These are phyloP conservation scores for Fusarium acutatum DNA, from an alignment of 2,329 filamentous ascomycete species.

Conservation along the genomic window DNA sequence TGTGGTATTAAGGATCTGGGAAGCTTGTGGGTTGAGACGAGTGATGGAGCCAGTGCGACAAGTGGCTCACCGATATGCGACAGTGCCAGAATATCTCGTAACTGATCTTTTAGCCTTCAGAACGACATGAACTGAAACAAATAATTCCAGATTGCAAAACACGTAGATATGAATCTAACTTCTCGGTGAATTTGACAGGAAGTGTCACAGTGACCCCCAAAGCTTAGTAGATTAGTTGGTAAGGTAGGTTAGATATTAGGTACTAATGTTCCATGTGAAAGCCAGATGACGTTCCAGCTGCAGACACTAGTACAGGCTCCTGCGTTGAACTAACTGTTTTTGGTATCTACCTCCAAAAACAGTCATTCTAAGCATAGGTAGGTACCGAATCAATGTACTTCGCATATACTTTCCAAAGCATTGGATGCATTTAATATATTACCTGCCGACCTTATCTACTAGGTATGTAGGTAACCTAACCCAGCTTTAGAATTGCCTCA, in stretches of 20 bases:
- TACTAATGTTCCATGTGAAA: constrained; percentile 30
- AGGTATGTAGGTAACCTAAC: neutral
- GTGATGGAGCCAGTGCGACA: constrained; percentile 19
- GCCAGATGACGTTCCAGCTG: constrained; percentile 26
- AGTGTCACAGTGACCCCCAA: neutral
- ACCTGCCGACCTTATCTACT: neutral
- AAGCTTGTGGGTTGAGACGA: neutral
- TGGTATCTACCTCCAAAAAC: neutral
- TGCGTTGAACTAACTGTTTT: constrained; percentile 7
- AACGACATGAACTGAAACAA: neutral
- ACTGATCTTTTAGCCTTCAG: neutral
- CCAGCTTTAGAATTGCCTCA: neutral
- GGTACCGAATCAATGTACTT: neutral
- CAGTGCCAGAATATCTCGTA: neutral
- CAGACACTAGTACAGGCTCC: neutral
- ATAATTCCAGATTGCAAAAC: neutral
- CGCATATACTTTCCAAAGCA: neutral
- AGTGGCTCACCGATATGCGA: neutral
- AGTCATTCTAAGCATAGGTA: neutral
- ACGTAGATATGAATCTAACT: neutral
- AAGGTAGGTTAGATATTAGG: neutral
- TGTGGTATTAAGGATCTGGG: neutral
- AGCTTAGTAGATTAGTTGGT: neutral
- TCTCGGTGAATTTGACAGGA: neutral
- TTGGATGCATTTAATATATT: neutral